phyloP scores from a whole-genome alignment of 1,284 basidiomycete genomes.

The Pseudozyma pruni region DNA sequence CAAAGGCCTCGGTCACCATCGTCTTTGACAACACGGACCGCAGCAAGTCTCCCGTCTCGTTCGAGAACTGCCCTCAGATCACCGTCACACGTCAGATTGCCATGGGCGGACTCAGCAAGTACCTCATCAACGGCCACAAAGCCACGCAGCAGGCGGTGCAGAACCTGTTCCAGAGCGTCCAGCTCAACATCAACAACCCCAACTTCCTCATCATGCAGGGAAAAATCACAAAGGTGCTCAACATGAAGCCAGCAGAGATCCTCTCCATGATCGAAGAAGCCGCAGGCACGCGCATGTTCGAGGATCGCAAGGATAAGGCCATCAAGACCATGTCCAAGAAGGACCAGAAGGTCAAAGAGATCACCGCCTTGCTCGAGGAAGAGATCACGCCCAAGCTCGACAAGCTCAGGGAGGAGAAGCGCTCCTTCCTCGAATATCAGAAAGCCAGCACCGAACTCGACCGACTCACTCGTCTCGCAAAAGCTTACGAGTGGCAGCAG shows the following conservation, averaged over 20 bases:
- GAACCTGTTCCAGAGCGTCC: slow-evolving; percentile 94
- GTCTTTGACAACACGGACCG: slow-evolving; percentile 99
- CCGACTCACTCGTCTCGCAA: slow-evolving; percentile 82
- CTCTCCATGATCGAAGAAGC: slow-evolving; percentile 99
- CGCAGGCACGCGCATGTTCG: slow-evolving; percentile 98
- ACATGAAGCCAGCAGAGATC: slow-evolving; percentile 98
- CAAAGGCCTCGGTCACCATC: slow-evolving; percentile 97
- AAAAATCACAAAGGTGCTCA: slow-evolving; percentile 79
- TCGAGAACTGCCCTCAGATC: slow-evolving; percentile 85
- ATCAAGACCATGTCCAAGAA: slow-evolving; percentile 97
- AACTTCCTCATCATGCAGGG: slow-evolving; percentile 99
- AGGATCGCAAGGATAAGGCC: slow-evolving; percentile 97
- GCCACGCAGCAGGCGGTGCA: slow-evolving; percentile 88
- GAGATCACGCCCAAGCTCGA: slow-evolving; percentile 96
- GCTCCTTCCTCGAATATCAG: slow-evolving; percentile 88
- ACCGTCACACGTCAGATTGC: slow-evolving; percentile 97
- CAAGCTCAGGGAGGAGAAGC: slow-evolving; percentile 88
- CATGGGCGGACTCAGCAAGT: slow-evolving; percentile 95
- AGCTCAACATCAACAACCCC: slow-evolving; percentile 99
- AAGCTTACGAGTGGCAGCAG: slow-evolving; percentile 86
- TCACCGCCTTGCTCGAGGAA: slow-evolving; percentile 75
- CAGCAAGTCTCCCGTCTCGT: slow-evolving; percentile 84
- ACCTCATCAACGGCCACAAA: slow-evolving; percentile 96
- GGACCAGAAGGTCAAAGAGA: slow-evolving; percentile 93
- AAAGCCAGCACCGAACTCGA: slow-evolving; percentile 90